Base-by-base conservation (phyloP, 2,329 filamentous ascomycete genomes). In the Trichothecium roseum region DNA sequence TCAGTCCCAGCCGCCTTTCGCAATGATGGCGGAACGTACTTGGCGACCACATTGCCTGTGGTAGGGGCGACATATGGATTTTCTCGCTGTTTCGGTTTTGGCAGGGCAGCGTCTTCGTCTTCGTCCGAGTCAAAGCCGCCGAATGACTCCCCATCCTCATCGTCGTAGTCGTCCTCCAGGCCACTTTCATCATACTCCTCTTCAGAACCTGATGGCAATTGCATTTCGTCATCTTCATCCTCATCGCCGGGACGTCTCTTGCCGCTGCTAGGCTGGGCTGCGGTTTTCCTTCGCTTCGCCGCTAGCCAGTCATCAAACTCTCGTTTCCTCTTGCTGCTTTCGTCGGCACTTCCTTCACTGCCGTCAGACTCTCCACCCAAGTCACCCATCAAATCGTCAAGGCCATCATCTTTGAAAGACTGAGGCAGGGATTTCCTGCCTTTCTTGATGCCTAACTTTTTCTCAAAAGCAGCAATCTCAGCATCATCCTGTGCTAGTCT, bases 21-120 rank as follows among this genome's bases (percentile, higher is more conserved):
- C 36, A 91, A 63, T 1, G 88, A 94, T 3, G 89, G 91, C 2
- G 91, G 89, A 3, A 95, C 71, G 48, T 98, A 98, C 71, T 93
- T 94, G 5, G 68, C 64, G 14, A 64, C 53, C 28, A 62, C 55
- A 13, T 53, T 50, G 15, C 62, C 62, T 2, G 59, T 57, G 2
- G 63, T 55, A 4, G 89, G 89, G 3, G 89, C 82, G 34, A 89
- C 67, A 46, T 94, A 96, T 4, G 89, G 89, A 45, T 96, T 95
- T 55, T 96, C 89, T 40, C 77, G 72, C 38, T 68, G 57, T 41
- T 64, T 68, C 42, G 64, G 67, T 30, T 54, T 54, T n/a, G 53
- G 43, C 20, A 55, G 17, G 20, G 20, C 53, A 35, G 59, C 52
- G 22, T 44, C 31, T 40, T 48, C 44, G 22, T 52, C 39, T 16